These are phyloP conservation scores for Annulohypoxylon bovei DNA, from an alignment of 495 filamentous ascomycete species.

Conservation along the genomic window DNA sequence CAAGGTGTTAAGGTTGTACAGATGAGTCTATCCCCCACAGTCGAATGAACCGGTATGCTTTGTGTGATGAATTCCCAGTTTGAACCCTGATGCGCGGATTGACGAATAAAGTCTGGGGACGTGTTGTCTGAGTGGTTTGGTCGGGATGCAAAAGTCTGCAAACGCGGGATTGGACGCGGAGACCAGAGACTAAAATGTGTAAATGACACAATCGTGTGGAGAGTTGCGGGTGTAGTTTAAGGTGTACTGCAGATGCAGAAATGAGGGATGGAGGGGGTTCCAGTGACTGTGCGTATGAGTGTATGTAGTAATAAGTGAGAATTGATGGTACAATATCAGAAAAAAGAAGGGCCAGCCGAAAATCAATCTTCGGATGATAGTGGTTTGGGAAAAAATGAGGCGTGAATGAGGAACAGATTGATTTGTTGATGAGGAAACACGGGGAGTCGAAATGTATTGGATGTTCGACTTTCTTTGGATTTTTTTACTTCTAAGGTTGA, in stretches of 20 bases:
- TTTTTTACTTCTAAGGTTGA: slow-evolving; percentile 11
- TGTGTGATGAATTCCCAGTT: slow-evolving; percentile 18
- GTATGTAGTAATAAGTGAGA: not conserved
- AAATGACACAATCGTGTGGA: slow-evolving; percentile 44
- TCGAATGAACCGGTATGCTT: not conserved
- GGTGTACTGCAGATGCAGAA: slow-evolving; percentile 36
- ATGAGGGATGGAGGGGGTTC: slow-evolving; percentile 3
- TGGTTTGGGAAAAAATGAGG: slow-evolving; percentile 12
- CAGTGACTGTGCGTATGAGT: not conserved
- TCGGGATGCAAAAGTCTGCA: slow-evolving; percentile 35
- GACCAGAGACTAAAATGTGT: slow-evolving; percentile 28
- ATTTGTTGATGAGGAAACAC: slow-evolving; percentile 40
- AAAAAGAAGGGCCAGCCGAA: slow-evolving; percentile 37
- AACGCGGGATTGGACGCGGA: slow-evolving; percentile 44
- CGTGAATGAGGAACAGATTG: slow-evolving; percentile 26
- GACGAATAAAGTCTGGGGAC: slow-evolving; percentile 29
- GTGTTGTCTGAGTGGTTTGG: slow-evolving; percentile 33
- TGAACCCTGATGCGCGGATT: slow-evolving; percentile 31
- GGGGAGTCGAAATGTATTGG: slow-evolving; percentile 22
- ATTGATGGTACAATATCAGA: slow-evolving; percentile 14
- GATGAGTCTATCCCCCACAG: slow-evolving; percentile 23
- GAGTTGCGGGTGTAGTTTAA: slow-evolving; percentile 34
- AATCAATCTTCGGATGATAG: slow-evolving; percentile 7
- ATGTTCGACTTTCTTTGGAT: slow-evolving; percentile 1
- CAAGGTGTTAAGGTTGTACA: slow-evolving; percentile 23